Base-by-base conservation (phyloP, 257 asterid species). In the Plantago elongata region DNA sequence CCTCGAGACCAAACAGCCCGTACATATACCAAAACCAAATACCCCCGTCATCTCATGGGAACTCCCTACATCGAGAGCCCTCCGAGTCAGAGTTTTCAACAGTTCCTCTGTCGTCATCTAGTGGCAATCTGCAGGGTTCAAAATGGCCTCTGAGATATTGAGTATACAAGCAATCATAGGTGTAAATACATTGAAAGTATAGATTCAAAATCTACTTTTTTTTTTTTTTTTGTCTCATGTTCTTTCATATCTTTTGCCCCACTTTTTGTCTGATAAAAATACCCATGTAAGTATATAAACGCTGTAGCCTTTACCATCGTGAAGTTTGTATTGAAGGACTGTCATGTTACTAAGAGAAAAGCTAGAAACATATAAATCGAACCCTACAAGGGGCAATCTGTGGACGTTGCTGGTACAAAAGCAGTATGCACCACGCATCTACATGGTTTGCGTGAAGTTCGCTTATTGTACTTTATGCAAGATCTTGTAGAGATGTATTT, bases 61-160 rank as follows among this genome's bases (percentile, higher is more conserved):
- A 61, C 63, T 59, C 65, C 62, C 11, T 74, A 51, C 75, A 61
- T 15, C 75, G 81, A 5, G 90, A 77, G 38, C 75, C 69, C 42
- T 75, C 88, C 0, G 89, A 85, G 44, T 85, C 96, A 0, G 99
- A 93, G 74, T 89, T 89, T 71, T 89, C 99, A 4, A 85, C 95
- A 0, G 95, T 93, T 16, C 97, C 96, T 37, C 91, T 92, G 66
- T 75, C 98, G 56, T 74, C 84, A 16, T 78, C 88, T 2, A 95
- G 79, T 38, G 76, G 74, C 72, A 77, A 60, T 75, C 54, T 70
- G 45, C 85, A 77, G 45, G 57, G 65, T 63, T 79, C 91, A 7
- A 78, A 82, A 69, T 67, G 70, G 54, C 83, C 61, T 22, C 77
- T 79, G 4, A 83, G 88, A 70, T 82, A 82, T 67, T 82, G 83